Percentiles rank a stretch among this genome's conserved stretches.
Evolutionary conservation across 805 yeast species (phyloP).

Genomic region (Candida insectorum): DNA sequence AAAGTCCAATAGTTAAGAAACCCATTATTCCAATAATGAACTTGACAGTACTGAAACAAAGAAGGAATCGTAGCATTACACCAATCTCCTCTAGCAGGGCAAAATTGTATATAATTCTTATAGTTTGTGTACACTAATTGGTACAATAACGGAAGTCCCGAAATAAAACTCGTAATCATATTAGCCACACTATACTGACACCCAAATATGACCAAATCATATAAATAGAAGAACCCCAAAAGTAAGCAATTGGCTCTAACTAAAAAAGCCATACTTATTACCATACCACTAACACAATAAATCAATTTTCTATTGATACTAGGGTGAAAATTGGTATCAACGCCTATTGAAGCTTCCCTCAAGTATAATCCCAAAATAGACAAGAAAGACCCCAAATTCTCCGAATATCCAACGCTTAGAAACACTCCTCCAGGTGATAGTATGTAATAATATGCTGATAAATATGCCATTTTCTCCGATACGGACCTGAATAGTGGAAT

Average conservation of each 20-base stretch:
- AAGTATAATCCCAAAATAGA: conserved; percentile 55
- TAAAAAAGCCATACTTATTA: conserved; percentile 55
- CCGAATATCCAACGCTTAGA: conserved; percentile 71
- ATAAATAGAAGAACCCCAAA: conserved; percentile 63
- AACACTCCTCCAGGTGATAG: conserved; percentile 83
- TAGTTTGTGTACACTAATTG: conserved; percentile 47
- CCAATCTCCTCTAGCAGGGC: conserved; percentile 79
- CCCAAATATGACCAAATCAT: conserved; percentile 44
- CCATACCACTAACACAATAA: conserved; percentile 48
- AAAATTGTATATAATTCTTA: conserved; percentile 54
- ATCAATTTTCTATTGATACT: conserved; percentile 4
- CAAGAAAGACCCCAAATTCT: conserved; percentile 61
- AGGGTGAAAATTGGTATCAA: conserved; percentile 3
- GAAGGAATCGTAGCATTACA: conserved; percentile 57
- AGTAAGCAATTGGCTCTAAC: conserved; percentile 76
- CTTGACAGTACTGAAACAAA: conserved; percentile 69
- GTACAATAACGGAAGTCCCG: conserved; percentile 55
- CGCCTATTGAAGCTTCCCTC: conserved; percentile 34
- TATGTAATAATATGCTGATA: conserved; percentile 45
- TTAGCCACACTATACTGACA: not conserved
- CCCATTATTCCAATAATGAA: conserved; percentile 82
- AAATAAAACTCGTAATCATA: conserved; percentile 15
- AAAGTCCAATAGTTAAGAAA: conserved; percentile 78
- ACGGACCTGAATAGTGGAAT: conserved; percentile 16
- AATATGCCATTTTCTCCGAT: conserved; percentile 17